phyloP scores from a whole-genome alignment of 2,329 filamentous ascomycete genomes.

The Lomentospora prolificans region DNA sequence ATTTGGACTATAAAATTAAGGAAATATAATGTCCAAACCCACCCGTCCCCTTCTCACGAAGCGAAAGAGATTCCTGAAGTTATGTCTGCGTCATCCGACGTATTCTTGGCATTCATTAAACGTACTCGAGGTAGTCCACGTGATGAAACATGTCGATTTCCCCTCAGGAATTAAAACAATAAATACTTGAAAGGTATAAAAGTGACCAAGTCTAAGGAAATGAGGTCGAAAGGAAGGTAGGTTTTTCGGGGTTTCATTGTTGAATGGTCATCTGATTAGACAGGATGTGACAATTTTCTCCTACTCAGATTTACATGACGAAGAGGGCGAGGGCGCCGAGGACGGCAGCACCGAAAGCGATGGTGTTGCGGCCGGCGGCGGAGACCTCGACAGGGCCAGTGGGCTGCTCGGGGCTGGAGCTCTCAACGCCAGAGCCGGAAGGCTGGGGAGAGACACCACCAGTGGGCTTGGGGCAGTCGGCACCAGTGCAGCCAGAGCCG shows the following conservation, averaged over 20 bases:
- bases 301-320: background rate
- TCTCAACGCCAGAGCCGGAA: background rate
- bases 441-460: background rate
- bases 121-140: background rate
- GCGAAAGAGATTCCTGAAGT: background rate
- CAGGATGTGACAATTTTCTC: too few relatives aligned
- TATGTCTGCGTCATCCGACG: background rate
- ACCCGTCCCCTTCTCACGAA: background rate
- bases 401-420: background rate
- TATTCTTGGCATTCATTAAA: background rate
- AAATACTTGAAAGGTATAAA: background rate
- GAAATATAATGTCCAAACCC: background rate
- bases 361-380: background rate
- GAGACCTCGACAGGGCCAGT: background rate
- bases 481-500: background rate
- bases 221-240: background rate
- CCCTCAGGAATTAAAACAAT: background rate
- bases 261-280: too few relatives aligned
- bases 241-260: background rate
- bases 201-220: background rate
- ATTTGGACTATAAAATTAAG: background rate
- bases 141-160: background rate
- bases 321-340: constrained; percentile 12
- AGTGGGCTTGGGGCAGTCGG: background rate
- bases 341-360: constrained; percentile 5